Conservation (phyloP, 73 alveolate genomes). For the Halteria grandinella region DNA sequence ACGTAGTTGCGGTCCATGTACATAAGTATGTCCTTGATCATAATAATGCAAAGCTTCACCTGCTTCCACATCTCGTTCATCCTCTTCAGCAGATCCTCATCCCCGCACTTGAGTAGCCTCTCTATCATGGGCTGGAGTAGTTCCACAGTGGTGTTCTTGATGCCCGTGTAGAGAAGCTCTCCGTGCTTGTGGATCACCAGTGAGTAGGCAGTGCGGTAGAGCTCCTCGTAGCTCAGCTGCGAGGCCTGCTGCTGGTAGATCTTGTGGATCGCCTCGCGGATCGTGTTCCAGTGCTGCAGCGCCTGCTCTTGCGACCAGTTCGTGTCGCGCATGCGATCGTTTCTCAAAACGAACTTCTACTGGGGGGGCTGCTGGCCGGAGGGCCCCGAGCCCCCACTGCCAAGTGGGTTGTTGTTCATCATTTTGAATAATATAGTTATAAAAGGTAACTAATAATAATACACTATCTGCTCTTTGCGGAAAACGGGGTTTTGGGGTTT, state of each 20-base stretch:
- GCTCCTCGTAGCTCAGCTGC: constrained; percentile 72
- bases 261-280: constrained; percentile 62
- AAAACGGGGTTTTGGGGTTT: too few species aligned
- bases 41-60: constrained; percentile 56
- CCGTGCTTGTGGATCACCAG: constrained; percentile 81
- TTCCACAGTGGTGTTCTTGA: constrained; percentile 67
- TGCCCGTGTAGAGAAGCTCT: constrained; percentile 73
- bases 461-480: too few species aligned
- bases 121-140: constrained; percentile 59
- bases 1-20: constrained; percentile 85
- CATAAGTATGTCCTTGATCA: constrained; percentile 86
- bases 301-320: constrained; percentile 62
- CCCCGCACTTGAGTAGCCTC: constrained; percentile 24
- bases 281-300: constrained; percentile 54
- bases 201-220: constrained; percentile 76
- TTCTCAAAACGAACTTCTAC: not conserved
- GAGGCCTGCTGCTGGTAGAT: constrained; percentile 63
- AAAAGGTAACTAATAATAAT: too few species aligned
- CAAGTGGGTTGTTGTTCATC: too few species aligned
- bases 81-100: constrained; percentile 36
- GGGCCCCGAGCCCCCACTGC: too few species aligned
- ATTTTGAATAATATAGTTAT: too few species aligned
- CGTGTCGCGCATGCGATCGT: constrained; percentile 9
- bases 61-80: constrained; percentile 74
- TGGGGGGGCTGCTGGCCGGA: too few species aligned